Percentiles rank a stretch among this genome's conserved stretches.
Evolutionary conservation across 2,329 filamentous ascomycete genomes (phyloP).

Genomic region (Calonectria leucothoes): DNA sequence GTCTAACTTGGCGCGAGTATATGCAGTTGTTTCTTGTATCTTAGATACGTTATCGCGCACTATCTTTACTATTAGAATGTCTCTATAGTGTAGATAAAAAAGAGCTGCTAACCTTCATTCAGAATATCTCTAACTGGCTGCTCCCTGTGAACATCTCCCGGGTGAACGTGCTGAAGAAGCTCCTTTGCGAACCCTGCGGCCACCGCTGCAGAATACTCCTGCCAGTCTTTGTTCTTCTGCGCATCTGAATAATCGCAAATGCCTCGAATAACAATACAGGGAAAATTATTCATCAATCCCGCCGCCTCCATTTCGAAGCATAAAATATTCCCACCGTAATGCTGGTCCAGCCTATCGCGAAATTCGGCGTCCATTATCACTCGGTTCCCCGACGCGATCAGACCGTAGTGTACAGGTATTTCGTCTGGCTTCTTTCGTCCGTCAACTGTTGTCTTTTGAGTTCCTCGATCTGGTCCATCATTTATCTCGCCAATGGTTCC

Average conservation of each 20-base stretch:
- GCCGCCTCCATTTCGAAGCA: too few relatives aligned
- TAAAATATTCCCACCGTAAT: not conserved
- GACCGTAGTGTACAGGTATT: slow-evolving; percentile 33
- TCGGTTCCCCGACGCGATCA: slow-evolving; percentile 27
- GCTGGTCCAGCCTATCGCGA: slow-evolving; percentile 7
- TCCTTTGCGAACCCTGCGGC: slow-evolving; percentile 46
- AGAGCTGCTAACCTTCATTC: not conserved
- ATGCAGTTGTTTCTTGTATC: not conserved
- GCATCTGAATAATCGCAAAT: slow-evolving; percentile 51
- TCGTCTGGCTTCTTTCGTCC: too few relatives aligned
- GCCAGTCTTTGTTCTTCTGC: slow-evolving; percentile 46
- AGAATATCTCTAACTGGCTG: not conserved
- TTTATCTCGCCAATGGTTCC: too few relatives aligned
- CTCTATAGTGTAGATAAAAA: not conserved
- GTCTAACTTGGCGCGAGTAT: not conserved
- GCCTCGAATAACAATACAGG: too few relatives aligned
- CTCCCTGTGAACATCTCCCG: not conserved
- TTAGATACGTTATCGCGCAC: not conserved
- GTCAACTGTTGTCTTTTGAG: too few relatives aligned
- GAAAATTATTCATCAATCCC: too few relatives aligned
- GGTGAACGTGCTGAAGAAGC: slow-evolving; percentile 28
- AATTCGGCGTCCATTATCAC: slow-evolving; percentile 34
- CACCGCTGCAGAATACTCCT: slow-evolving; percentile 43
- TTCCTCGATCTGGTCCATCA: too few relatives aligned
- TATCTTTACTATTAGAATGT: not conserved